phyloP scores from a whole-genome alignment of 305 asterid species.

The Fraxinus paxiana region DNA sequence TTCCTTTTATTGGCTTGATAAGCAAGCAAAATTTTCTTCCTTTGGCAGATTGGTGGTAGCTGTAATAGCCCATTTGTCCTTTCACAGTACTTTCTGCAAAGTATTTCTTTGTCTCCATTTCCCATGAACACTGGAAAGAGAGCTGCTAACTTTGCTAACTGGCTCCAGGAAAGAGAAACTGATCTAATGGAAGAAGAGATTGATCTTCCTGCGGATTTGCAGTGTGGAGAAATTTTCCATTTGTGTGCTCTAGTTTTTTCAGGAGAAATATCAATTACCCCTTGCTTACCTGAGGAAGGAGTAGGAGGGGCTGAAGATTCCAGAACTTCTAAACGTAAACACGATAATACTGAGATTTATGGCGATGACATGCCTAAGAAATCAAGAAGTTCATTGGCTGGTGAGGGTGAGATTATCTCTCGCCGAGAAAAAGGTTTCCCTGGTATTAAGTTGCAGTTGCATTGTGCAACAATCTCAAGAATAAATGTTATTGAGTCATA shows the following conservation, averaged over 20 bases:
- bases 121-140: conserved; percentile 77
- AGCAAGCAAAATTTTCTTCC: conserved; percentile 19
- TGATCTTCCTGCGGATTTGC: conserved; percentile 66
- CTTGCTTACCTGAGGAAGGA: conserved; percentile 75
- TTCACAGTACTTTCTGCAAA: conserved; percentile 72
- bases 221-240: conserved; percentile 79
- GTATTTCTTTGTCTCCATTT: conserved; percentile 56
- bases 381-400: conserved; percentile 46
- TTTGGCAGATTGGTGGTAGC: conserved; percentile 80
- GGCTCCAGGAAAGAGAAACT: conserved; percentile 75
- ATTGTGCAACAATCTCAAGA: conserved; percentile 50
- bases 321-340: conserved; percentile 63
- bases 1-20: conserved; percentile 20
- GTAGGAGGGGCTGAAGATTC: conserved; percentile 93
- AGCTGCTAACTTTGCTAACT: conserved; percentile 60
- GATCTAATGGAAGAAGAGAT: conserved; percentile 66
- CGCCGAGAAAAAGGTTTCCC: conserved; percentile 96
- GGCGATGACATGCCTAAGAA: conserved; percentile 49
- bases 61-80: conserved; percentile 59
- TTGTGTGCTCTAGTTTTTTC: conserved; percentile 68
- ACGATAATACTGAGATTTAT: conserved; percentile 41
- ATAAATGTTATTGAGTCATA: conserved; percentile 42
- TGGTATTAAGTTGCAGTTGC: conserved; percentile 66
- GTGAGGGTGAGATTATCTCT: conserved; percentile 66
- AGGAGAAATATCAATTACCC: conserved; percentile 60